Conservation (phyloP, 495 filamentous ascomycete genomes). For the Penicillium angulare region DNA sequence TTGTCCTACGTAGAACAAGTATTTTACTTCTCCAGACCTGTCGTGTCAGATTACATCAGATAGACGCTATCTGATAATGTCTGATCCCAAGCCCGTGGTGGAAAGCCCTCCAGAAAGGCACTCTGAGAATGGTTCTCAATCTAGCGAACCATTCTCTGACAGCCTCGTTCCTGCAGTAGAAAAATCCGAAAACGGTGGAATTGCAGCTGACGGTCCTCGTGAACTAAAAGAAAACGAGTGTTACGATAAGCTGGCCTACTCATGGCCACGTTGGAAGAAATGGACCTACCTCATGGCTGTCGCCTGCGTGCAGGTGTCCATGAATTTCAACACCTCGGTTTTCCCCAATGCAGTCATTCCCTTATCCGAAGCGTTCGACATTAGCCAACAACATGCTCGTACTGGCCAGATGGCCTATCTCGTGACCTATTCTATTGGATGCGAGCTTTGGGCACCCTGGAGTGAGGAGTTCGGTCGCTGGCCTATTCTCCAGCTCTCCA, state of each 20-base stretch:
- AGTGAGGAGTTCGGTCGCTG: slow-evolving; percentile 73
- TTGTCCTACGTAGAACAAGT: background rate
- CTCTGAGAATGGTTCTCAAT: background rate
- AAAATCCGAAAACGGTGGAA: background rate
- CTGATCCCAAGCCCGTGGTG: background rate
- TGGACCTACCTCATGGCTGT: slow-evolving; percentile 70
- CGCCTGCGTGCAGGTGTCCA: slow-evolving; percentile 72
- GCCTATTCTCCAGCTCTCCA: slow-evolving; percentile 65
- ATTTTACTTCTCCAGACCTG: background rate
- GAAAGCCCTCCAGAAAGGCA: background rate
- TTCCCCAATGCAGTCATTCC: slow-evolving; percentile 45
- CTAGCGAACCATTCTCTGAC: background rate
- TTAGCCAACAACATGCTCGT: slow-evolving; percentile 61
- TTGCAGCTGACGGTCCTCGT: slow-evolving; percentile 4
- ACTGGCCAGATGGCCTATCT: slow-evolving; percentile 68
- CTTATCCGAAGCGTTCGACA: slow-evolving; percentile 59
- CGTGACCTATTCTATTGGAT: slow-evolving; percentile 72
- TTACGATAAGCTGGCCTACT: slow-evolving; percentile 63
- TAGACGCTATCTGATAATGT: slow-evolving; percentile 2
- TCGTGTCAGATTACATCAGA: background rate
- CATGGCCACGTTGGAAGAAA: slow-evolving; percentile 65
- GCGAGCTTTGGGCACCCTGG: slow-evolving; percentile 81
- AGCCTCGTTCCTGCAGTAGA: background rate
- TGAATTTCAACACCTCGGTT: slow-evolving; percentile 63
- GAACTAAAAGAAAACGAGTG: slow-evolving; percentile 64